Percentiles rank a stretch among this genome's conserved stretches.
phyloP scores from a whole-genome alignment of 306 rosid species.

The cucumber (Cucumis sativus) region Cucumber_9930_V3 NC_026657.2:7551001-7551500 shows the following conservation, averaged over 20 bases:
- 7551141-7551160: neutral
- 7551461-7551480: neutral
- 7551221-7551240: neutral
- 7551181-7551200: neutral
- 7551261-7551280: neutral
- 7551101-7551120: conserved; percentile 3
- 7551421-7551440: neutral
- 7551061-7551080: conserved; percentile 41
- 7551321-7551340: neutral
- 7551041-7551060: conserved; percentile 63
- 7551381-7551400: neutral
- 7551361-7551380: neutral
- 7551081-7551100: conserved; percentile 9
- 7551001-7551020: conserved; percentile 97
- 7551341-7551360: neutral
- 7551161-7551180: neutral
- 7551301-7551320: neutral
- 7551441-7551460: neutral
- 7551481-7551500: neutral
- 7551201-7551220: neutral
- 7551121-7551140: neutral
- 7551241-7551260: neutral
- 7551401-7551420: neutral
- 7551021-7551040: conserved; percentile 98
- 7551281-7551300: neutral